Evolutionary conservation across 164 flowering plant genomes (phyloP), one percentile per base, ranked within the genome.

Genomic region (Vitis vinifera): DNA sequence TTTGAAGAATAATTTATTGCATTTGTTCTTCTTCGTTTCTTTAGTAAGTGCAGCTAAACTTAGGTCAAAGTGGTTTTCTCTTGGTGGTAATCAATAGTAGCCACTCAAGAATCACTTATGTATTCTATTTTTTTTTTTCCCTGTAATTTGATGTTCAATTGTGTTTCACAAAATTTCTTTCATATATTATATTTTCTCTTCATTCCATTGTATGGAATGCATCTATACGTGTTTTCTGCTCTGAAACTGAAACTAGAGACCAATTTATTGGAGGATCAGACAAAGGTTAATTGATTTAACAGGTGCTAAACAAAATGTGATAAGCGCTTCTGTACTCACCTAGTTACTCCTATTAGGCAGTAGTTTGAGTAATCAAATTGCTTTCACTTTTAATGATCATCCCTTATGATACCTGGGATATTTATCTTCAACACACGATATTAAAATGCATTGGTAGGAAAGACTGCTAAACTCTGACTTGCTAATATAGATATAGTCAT

Each of bases 1-100:
- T 89, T 88, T 77, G 59, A 78, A 63, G 64, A 63, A 31, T 79
- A 76, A 77, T n/a, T 30, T 6, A 2, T n/a, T 3, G n/a, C 23
- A 14, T 27, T 27, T 27, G 48, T 13, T 65, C 67, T 65, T 17
- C 59, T 63, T 50, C 49, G 44, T 51, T n/a, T 17, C 48, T 55
- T 37, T 55, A 48, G 66, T 70, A 65, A 50, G 52, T 66, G 23
- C 16, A 16, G 16, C 47, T 51, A 49, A 73, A n/a, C 70, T 47
- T 23, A 12, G 12, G 27, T 15, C 31, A 50, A 50, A 64, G 29
- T 50, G 37, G 65, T 59, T 50, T 59, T 62, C 52, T 31, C 7
- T 27, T 65, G 53, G 65, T 27, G 68, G 63, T 15, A 27, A 31
- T 51, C 68, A 72, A 51, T 68, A 68, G 62, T 65, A 52, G 19